Percentiles rank a stretch among this genome's conserved stretches.
Evolutionary conservation across 2,329 filamentous ascomycete genomes (phyloP).

Genomic region (Pseudonectria foliicola): DNA sequence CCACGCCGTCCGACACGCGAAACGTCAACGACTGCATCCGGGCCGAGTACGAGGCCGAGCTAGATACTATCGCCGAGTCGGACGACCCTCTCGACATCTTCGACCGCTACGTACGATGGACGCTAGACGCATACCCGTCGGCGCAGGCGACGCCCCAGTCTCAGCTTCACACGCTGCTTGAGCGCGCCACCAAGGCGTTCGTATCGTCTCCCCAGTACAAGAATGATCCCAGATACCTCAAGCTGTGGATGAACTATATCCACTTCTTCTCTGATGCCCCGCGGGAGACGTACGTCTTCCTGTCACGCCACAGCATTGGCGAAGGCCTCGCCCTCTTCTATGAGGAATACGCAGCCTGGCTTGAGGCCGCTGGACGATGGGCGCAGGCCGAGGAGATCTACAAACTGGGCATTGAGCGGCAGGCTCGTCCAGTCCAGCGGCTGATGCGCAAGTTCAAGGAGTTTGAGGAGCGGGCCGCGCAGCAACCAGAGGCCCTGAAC

Average conservation of each 20-base stretch:
- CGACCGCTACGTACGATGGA: constrained; percentile 97
- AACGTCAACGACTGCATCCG: constrained; percentile 74
- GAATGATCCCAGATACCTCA: constrained; percentile 90
- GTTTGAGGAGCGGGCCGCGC: constrained; percentile 73
- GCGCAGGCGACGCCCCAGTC: constrained; percentile 87
- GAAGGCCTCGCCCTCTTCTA: constrained; percentile 87
- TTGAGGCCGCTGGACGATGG: constrained; percentile 79
- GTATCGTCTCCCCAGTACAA: constrained; percentile 81
- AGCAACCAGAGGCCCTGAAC: constrained; percentile 50
- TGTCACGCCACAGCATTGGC: constrained; percentile 82
- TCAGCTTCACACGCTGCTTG: constrained; percentile 80
- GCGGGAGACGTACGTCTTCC: constrained; percentile 84
- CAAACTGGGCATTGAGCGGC: constrained; percentile 78
- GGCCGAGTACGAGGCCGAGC: constrained; percentile 78
- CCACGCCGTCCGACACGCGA: constrained; percentile 64
- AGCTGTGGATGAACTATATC: constrained; percentile 92
- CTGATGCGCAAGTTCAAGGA: constrained; percentile 85
- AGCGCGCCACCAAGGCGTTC: constrained; percentile 88
- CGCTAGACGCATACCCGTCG: constrained; percentile 86
- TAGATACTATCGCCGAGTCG: constrained; percentile 70
- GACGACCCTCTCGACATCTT: constrained; percentile 95
- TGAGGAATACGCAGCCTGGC: constrained; percentile 91
- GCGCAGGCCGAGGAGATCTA: constrained; percentile 92
- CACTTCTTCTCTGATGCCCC: constrained; percentile 88
- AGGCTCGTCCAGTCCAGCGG: constrained; percentile 74